Evolutionary conservation across 1,139 yeast species (phyloP), one percentile per base, ranked within the genome.

Genomic region (Kodamaea fungicola): DNA sequence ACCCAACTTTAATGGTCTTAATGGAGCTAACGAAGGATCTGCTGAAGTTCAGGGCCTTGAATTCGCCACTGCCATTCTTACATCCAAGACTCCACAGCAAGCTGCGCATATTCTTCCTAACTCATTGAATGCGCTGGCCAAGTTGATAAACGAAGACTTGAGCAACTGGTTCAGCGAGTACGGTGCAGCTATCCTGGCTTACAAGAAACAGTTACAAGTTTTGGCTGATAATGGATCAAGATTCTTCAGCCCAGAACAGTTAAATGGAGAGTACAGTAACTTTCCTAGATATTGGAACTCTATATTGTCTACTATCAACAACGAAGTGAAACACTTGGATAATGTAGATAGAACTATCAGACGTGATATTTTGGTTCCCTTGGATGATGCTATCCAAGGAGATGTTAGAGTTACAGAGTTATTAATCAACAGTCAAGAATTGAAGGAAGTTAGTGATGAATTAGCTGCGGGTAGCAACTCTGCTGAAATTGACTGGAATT

Each of bases 401-500:
- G 81, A 81, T 48, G 73, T 72, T 30, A 71, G 77, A 40, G 75
- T 53, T 42, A 57, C 70, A 13, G 76, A 70, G 49, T 55, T 70
- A 37, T 43, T 66, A 40, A 57, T 68, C 40, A 68, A 69, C 47
- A 59, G 70, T 21, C 69, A 62, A 41, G 76, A 71, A 49, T 57
- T 70, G 40, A 54, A 54, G 32, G 75, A 69, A 42, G 55, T 69
- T 38, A 57, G 64, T 30, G 39, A 41, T 22, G 50, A 52, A 31
- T 42, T 66, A 41, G 19, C 33, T 12, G 22, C 44, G 16, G 38
- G 42, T 8, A 41, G 46, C 12, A 30, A 23, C 29, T 44, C 44
- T 13, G 66, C 71, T 25, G 75, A 70, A 42, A 62, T 67, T 39
- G 63, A 64, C 46, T 89, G 96, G 95, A 83, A 80, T 45, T 68